Evolutionary conservation across 805 yeast species (phyloP), one percentile per base, ranked within the genome.

Genomic region (Jamesozyma jinghongensis): DNA sequence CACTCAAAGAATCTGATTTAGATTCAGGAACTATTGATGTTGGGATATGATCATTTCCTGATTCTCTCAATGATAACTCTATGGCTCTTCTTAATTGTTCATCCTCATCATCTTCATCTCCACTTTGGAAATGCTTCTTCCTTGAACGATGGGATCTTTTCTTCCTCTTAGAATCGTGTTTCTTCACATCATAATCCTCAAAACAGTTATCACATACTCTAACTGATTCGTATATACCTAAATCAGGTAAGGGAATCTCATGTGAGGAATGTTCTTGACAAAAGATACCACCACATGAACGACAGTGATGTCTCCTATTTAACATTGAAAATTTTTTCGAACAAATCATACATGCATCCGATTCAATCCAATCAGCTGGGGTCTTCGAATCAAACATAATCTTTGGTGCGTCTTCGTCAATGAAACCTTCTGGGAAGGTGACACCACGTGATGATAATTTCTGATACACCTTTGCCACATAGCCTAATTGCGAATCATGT

Each of bases 351-450:
- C 98, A 92, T 3, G 85, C 85, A 52, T 86, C 95, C 10, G 88
- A 82, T 55, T 92, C 98, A 18, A 84, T 80, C 98, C 98, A 92
- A 51, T 87, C 97, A 0, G 98, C 97, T 2, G 98, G 97, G 4
- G 88, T 88, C 46, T 78, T 82, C 2, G 95, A 75, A 53, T 90
- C 97, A 37, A 90, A 75, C 59, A 88, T 77, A 19, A 65, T 61
- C 36, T 73, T 63, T 8, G 42, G 32, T 13, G 47, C 57, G 12
- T 40, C 40, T 4, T 36, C 38, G 19, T 48, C 51, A 6, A 38
- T 27, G 3, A 42, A 12, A 18, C 47, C 38, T 13, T 65, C 65
- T 1, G 95, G 94, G 53, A 88, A 86, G 40, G 69, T 66, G 49
- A 75, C 75, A 7, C 81, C 88, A 42, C 81, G 82, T 32, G 65